phyloP scores from a whole-genome alignment of 2,329 filamentous ascomycete species.

The Epicoccum nigrum region DNA sequence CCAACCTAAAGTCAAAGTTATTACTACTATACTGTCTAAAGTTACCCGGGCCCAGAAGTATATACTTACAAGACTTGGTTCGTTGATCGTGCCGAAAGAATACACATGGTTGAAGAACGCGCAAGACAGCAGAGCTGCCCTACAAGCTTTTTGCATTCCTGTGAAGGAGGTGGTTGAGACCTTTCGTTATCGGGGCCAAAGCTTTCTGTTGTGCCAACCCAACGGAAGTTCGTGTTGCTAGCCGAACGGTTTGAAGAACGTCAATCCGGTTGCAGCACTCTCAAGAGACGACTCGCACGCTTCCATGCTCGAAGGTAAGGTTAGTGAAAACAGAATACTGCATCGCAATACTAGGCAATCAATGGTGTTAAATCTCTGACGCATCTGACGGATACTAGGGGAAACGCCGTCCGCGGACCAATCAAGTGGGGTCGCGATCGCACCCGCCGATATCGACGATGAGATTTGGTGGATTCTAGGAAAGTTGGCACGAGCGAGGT shows the following conservation, averaged over 20 bases:
- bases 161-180: not conserved
- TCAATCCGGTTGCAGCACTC: constrained; percentile 2
- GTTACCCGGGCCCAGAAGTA: too few species aligned
- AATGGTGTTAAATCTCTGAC: constrained; percentile 13
- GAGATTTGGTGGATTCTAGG: not conserved
- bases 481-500: not conserved
- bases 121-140: constrained; percentile 11
- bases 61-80: constrained; percentile 24
- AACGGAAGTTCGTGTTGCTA: constrained; percentile 3
- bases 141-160: constrained; percentile 11
- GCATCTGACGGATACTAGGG: constrained; percentile 10
- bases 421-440: constrained; percentile 3
- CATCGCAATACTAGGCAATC: not conserved
- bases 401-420: not conserved
- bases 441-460: constrained; percentile 8
- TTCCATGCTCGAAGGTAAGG: constrained; percentile 10
- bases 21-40: too few species aligned
- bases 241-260: constrained; percentile 14
- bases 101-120: not conserved
- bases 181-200: constrained; percentile 5
- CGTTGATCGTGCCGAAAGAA: constrained; percentile 33
- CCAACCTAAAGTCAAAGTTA: too few species aligned
- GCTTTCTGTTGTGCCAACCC: constrained; percentile 2
- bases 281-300: constrained; percentile 5
- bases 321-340: not conserved